phyloP scores from a whole-genome alignment of 768 basidiomycete species.

The Fomitopsis serialis region DNA sequence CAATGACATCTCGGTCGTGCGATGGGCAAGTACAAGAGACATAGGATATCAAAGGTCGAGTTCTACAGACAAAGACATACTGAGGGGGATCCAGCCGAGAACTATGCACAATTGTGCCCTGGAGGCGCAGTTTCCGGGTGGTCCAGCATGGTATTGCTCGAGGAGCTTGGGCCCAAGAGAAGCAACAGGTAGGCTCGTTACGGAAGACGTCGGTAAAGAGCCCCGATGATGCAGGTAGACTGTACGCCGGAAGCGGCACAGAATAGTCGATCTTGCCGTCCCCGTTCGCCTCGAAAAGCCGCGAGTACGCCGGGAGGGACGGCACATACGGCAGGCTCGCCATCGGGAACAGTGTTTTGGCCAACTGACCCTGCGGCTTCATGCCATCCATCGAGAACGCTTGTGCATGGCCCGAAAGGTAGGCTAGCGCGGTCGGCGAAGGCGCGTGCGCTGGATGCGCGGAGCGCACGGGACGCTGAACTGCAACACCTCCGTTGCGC shows the following conservation, averaged over 20 bases:
- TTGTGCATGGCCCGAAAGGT: not conserved
- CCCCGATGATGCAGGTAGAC: slow-evolving; percentile 3
- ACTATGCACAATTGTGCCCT: too few species aligned
- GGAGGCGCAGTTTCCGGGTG: too few species aligned
- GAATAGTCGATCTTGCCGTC: slow-evolving; percentile 66
- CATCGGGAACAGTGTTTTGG: slow-evolving; percentile 5
- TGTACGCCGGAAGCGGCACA: slow-evolving; percentile 40
- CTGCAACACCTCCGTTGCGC: slow-evolving; percentile 15
- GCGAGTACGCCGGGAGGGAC: slow-evolving; percentile 68
- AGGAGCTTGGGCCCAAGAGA: not conserved
- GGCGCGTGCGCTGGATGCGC: slow-evolving; percentile 9
- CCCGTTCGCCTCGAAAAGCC: slow-evolving; percentile 70
- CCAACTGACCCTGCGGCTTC: slow-evolving; percentile 34
- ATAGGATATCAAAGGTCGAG: not conserved
- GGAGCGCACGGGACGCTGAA: slow-evolving; percentile 21
- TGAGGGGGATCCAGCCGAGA: too few species aligned
- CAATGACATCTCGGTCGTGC: not conserved
- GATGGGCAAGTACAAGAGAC: not conserved
- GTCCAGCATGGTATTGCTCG: not conserved
- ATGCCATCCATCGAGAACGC: slow-evolving; percentile 36
- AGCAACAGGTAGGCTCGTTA: not conserved
- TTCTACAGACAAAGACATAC: not conserved
- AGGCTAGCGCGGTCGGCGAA: slow-evolving; percentile 4
- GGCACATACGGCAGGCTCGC: slow-evolving; percentile 19
- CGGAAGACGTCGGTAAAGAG: not conserved